Percentiles rank a stretch among this genome's conserved stretches.
Conservation (phyloP, 2,329 filamentous ascomycete genomes). For the Hypomyces rosellus region DNA sequence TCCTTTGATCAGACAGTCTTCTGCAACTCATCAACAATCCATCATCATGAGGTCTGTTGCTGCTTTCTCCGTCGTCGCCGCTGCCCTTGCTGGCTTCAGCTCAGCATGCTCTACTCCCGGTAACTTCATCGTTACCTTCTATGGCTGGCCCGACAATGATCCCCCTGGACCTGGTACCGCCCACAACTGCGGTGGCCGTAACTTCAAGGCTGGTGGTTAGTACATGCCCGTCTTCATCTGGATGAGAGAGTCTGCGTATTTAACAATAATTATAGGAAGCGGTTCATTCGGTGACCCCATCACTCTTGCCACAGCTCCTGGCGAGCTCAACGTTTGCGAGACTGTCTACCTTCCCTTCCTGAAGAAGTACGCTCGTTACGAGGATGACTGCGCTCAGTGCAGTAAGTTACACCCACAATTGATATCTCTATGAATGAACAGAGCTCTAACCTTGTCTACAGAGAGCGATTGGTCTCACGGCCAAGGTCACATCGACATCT, state of each 20-base stretch:
- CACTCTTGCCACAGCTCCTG: conserved; percentile 13
- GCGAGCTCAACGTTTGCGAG: conserved; percentile 13
- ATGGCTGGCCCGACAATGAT: conserved; percentile 15
- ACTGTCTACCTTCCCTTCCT: conserved; percentile 14
- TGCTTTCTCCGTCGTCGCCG: conserved; percentile 6
- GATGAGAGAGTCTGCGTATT: neutral
- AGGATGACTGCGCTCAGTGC: conserved; percentile 14
- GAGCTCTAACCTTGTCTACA: neutral
- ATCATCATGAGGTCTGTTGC: conserved; percentile 12
- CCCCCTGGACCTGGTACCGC: conserved; percentile 13
- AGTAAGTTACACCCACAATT: conserved; percentile 1
- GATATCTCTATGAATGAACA: neutral
- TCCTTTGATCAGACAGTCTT: too few species aligned
- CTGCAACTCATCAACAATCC: neutral
- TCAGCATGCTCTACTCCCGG: conserved; percentile 10
- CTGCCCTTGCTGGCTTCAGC: conserved; percentile 8
- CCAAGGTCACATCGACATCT: conserved; percentile 15
- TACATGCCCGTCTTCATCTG: neutral
- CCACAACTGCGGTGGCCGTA: conserved; percentile 13
- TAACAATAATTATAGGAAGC: neutral
- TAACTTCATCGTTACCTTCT: conserved; percentile 14
- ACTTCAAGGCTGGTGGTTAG: conserved; percentile 11
- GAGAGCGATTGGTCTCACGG: conserved; percentile 9
- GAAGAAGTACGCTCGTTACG: conserved; percentile 14
- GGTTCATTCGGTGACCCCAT: conserved; percentile 14